These are phyloP conservation scores for Ulmus americana DNA, from an alignment of 331 rosid species.

Conservation along the genomic window DNA sequence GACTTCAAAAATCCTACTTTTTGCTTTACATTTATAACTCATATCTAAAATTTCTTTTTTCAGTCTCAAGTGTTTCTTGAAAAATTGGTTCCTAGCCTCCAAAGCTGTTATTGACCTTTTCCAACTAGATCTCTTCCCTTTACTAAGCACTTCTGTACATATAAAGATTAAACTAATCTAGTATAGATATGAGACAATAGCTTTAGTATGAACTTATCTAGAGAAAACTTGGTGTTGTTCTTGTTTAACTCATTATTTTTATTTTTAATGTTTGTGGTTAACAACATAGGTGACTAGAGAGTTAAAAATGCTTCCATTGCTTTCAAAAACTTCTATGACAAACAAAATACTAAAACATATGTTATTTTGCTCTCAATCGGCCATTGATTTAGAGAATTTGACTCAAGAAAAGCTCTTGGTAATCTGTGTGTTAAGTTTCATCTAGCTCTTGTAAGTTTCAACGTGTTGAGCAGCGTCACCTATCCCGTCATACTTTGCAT, in stretches of 20 bases:
- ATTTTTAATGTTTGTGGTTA: conserved; percentile 18
- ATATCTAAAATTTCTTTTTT: not conserved
- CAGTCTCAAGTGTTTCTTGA: too few species aligned
- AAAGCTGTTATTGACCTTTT: too few species aligned
- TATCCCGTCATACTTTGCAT: too few species aligned
- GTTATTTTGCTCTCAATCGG: conserved; percentile 26
- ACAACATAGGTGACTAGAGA: conserved; percentile 81
- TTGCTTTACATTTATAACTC: not conserved
- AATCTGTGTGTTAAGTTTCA: conserved; percentile 11
- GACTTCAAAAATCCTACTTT: not conserved
- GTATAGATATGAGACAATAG: conserved; percentile 4
- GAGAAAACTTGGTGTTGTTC: not conserved
- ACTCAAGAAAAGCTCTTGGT: not conserved
- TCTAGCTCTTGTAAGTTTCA: too few species aligned
- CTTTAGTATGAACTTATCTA: not conserved
- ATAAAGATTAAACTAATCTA: not conserved
- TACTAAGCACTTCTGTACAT: not conserved
- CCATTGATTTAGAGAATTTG: not conserved
- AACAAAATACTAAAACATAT: conserved; percentile 69
- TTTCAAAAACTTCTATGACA: conserved; percentile 76
- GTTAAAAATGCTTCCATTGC: conserved; percentile 74
- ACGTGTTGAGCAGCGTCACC: too few species aligned
- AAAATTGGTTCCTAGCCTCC: too few species aligned
- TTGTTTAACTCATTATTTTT: not conserved
- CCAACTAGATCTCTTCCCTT: too few species aligned